Evolutionary conservation across 1,284 basidiomycete species (phyloP).

Genomic region (Retiboletus flavoniger): DNA sequence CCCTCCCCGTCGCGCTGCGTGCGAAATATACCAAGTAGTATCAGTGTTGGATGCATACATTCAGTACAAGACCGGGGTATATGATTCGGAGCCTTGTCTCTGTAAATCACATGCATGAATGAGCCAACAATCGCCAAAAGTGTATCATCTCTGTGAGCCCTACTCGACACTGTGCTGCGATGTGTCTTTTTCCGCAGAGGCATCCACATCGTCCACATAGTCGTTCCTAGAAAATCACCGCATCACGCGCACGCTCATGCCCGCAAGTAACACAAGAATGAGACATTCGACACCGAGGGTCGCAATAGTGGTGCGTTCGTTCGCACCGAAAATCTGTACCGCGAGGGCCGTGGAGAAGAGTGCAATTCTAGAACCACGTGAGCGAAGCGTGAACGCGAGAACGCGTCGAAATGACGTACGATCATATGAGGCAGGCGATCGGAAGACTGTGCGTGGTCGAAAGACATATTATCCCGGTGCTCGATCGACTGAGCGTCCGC

Average conservation of each 20-base stretch:
- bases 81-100: not conserved
- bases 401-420: constrained; percentile 6
- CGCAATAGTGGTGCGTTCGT: not conserved
- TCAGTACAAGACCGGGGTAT: not conserved
- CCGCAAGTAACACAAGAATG: constrained; percentile 2
- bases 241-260: constrained; percentile 4
- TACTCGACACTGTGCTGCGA: not conserved
- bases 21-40: not conserved
- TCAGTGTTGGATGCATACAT: not conserved
- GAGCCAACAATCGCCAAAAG: not conserved
- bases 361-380: constrained; percentile 5
- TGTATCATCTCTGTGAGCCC: not conserved
- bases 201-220: not conserved
- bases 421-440: constrained; percentile 20
- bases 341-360: constrained; percentile 14
- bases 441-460: constrained; percentile 20
- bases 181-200: not conserved
- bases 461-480: constrained; percentile 11
- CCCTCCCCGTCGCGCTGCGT: not conserved
- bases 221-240: constrained; percentile 1
- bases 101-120: not conserved
- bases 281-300: constrained; percentile 14
- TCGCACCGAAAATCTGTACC: not conserved
- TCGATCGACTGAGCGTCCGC: constrained; percentile 5
- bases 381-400: not conserved